A percentile compares a stretch with the other conserved stretches of the same genome.
Evolutionary conservation across 129 eudicot species (phyloP).

Genomic region (Calendula officinalis): DNA sequence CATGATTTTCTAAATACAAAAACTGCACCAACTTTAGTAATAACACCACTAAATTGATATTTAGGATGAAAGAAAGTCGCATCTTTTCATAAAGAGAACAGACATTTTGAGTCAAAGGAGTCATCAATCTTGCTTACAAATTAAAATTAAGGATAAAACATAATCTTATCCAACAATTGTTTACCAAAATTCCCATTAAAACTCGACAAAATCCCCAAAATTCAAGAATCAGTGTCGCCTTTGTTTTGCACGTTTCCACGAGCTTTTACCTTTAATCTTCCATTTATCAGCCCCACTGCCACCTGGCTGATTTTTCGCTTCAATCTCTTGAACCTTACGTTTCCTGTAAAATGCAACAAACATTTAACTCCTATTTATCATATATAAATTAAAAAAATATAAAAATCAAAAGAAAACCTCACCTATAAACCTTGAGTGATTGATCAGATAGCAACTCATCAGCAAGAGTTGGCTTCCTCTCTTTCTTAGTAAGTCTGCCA

Average conservation of each 20-base stretch:
- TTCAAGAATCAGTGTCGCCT: slow-evolving; percentile 38
- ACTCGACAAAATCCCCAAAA: neutral
- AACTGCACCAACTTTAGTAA: too few species aligned
- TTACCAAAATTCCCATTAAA: slow-evolving; percentile 10
- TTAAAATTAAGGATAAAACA: neutral
- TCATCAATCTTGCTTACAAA: too few species aligned
- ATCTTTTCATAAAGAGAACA: too few species aligned
- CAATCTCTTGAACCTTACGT: slow-evolving; percentile 86
- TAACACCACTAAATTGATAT: too few species aligned
- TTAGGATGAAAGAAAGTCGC: too few species aligned
- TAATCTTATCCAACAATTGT: slow-evolving; percentile 2
- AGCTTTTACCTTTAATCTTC: slow-evolving; percentile 59
- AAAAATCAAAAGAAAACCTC: neutral
- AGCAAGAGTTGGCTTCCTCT: slow-evolving; percentile 81
- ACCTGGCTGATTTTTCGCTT: slow-evolving; percentile 55
- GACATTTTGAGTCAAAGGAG: too few species aligned
- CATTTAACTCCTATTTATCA: neutral
- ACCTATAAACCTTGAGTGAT: slow-evolving; percentile 61
- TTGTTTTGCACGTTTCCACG: slow-evolving; percentile 62
- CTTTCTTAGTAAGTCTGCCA: slow-evolving; percentile 85
- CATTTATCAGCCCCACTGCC: slow-evolving; percentile 60
- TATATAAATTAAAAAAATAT: neutral
- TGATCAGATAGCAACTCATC: slow-evolving; percentile 81
- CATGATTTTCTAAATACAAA: too few species aligned
- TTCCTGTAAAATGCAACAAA: slow-evolving; percentile 48